Evolutionary conservation across 2,329 filamentous ascomycete genomes (phyloP).

Genomic region (Ceratocystis alfenasii): DNA sequence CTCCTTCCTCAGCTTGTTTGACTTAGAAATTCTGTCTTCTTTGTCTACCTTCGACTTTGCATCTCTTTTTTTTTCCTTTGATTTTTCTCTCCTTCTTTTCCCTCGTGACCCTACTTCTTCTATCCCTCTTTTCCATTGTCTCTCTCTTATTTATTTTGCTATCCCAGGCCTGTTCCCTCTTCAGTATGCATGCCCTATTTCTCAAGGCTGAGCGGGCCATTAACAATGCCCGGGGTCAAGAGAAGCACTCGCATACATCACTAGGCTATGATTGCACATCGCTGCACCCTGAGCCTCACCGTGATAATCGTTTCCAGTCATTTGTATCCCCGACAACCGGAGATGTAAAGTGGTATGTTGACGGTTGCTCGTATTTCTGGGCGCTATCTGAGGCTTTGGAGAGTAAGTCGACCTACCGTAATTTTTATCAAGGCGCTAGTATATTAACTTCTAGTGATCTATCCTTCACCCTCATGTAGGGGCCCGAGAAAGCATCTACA

Average conservation of each 20-base stretch:
- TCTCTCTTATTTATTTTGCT: background rate
- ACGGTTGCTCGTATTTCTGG: constrained; percentile 75
- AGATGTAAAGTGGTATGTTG: constrained; percentile 79
- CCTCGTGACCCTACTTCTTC: background rate
- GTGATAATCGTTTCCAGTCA: constrained; percentile 45
- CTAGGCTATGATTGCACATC: constrained; percentile 33
- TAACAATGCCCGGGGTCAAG: constrained; percentile 28
- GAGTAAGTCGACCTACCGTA: constrained; percentile 30
- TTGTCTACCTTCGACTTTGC: background rate
- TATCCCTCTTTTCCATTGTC: background rate
- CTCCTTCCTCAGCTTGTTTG: constrained; percentile 1
- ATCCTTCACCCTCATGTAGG: constrained; percentile 31
- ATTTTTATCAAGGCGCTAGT: background rate
- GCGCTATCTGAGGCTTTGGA: constrained; percentile 71
- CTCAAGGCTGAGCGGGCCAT: constrained; percentile 34
- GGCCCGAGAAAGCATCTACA: constrained; percentile 67
- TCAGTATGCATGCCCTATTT: constrained; percentile 29
- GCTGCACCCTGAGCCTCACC: constrained; percentile 34
- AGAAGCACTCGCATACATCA: constrained; percentile 37
- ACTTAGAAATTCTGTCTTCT: background rate
- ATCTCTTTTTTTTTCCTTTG: background rate
- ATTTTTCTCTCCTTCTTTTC: background rate
- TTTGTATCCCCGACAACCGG: constrained; percentile 64
- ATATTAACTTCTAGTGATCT: background rate
- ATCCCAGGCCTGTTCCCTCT: background rate